Conservation (phyloP, 2,329 filamentous ascomycete genomes). For the Colletotrichum nymphaeae region DNA sequence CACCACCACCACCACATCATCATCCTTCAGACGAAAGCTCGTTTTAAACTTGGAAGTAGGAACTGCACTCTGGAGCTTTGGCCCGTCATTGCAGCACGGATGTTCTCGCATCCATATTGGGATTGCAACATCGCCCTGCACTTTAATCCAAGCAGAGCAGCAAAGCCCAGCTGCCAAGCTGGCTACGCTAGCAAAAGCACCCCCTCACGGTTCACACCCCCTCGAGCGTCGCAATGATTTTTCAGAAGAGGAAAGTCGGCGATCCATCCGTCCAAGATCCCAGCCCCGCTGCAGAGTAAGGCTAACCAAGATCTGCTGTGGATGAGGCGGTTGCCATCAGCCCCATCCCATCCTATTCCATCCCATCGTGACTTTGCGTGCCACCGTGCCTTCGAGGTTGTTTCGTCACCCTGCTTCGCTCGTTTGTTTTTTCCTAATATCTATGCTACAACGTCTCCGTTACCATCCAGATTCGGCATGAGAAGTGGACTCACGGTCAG, state of each 20-base stretch:
- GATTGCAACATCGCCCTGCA: conserved; percentile 7
- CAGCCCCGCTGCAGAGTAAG: conserved; percentile 14
- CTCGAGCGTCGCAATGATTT: neutral
- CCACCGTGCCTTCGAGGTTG: neutral
- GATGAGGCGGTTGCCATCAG: conserved; percentile 13
- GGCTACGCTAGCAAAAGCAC: neutral
- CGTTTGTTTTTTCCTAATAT: conserved; percentile 21
- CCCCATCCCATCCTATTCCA: conserved; percentile 22
- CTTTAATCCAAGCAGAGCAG: neutral
- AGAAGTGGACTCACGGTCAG: conserved; percentile 18
- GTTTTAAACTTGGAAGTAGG: neutral
- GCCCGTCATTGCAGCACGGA: conserved; percentile 21
- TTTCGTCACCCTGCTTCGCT: conserved; percentile 27
- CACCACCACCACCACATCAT: neutral
- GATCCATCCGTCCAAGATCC: conserved; percentile 32
- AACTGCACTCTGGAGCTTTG: neutral
- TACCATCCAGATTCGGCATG: neutral
- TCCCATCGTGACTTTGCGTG: neutral
- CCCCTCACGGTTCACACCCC: neutral
- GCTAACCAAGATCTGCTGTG: conserved; percentile 33
- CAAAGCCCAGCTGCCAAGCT: neutral
- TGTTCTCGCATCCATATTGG: conserved; percentile 9
- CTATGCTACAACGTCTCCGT: conserved; percentile 16
- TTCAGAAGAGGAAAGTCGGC: neutral
- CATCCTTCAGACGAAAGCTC: conserved; percentile 6